Conservation (phyloP, 2,329 filamentous ascomycete genomes). For the Aspergillus brunneoviolaceus region DNA sequence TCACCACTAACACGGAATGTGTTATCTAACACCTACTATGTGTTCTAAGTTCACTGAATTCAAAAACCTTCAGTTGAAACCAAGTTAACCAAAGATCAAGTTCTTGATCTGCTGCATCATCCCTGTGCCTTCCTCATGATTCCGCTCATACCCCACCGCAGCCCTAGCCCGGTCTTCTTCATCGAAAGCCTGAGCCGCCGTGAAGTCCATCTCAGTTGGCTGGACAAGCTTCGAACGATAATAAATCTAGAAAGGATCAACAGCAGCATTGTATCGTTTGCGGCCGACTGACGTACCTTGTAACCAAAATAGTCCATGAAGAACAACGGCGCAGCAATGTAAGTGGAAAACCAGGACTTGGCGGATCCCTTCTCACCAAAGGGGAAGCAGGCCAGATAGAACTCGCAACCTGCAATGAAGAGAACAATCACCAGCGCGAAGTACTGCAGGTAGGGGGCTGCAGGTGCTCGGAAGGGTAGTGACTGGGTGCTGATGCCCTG, state of each 20-base stretch:
- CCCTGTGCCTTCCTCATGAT: neutral
- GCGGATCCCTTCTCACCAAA: constrained; percentile 31
- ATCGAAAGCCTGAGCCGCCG: constrained; percentile 23
- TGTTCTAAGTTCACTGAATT: too few relatives aligned
- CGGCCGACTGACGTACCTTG: constrained; percentile 16
- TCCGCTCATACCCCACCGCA: constrained; percentile 1
- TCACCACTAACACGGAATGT: too few relatives aligned
- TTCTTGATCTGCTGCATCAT: constrained; percentile 1
- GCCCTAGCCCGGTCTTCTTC: constrained; percentile 20
- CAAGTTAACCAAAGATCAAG: neutral
- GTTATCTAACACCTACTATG: too few relatives aligned
- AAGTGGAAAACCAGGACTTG: constrained; percentile 34
- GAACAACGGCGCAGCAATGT: constrained; percentile 34
- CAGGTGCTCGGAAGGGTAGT: constrained; percentile 27
- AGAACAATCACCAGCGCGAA: constrained; percentile 26
- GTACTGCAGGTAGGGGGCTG: constrained; percentile 29
- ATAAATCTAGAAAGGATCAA: constrained; percentile 15
- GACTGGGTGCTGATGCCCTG: constrained; percentile 26
- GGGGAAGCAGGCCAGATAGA: constrained; percentile 33
- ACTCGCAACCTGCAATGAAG: constrained; percentile 33
- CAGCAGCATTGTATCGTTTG: neutral
- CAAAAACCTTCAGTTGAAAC: neutral
- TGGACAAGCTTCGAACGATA: constrained; percentile 22
- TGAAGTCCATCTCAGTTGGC: constrained; percentile 24
- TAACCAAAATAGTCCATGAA: constrained; percentile 30